A percentile compares a stretch with the other conserved stretches of the same genome.
phyloP scores from a whole-genome alignment of 2,329 filamentous ascomycete species.

The Xylaria digitata region DNA sequence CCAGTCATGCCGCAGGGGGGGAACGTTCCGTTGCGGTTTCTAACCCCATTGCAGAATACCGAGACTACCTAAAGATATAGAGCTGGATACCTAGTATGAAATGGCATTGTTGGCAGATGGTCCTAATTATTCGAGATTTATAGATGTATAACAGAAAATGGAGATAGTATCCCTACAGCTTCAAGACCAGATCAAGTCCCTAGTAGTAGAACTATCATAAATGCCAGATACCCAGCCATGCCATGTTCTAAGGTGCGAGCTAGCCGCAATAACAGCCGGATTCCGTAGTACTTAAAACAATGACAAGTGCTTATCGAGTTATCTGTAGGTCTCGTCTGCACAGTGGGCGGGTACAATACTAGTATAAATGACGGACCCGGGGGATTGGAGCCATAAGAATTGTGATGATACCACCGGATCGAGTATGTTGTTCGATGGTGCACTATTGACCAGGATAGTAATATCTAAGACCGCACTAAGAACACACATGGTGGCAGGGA shows the following conservation, averaged over 20 bases:
- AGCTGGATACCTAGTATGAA: neutral
- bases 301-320: slow-evolving; percentile 30
- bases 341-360: slow-evolving; percentile 22
- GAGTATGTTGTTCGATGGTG: slow-evolving; percentile 28
- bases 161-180: neutral
- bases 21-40: slow-evolving; percentile 38
- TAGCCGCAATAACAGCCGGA: slow-evolving; percentile 17
- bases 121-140: neutral
- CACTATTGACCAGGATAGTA: slow-evolving; percentile 27
- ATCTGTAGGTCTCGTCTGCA: slow-evolving; percentile 34
- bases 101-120: neutral
- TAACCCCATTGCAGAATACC: slow-evolving; percentile 28
- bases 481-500: slow-evolving; percentile 19
- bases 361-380: slow-evolving; percentile 33
- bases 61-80: slow-evolving; percentile 12
- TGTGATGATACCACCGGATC: slow-evolving; percentile 30
- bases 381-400: slow-evolving; percentile 35
- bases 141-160: neutral
- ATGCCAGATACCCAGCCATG: slow-evolving; percentile 1
- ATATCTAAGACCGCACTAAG: slow-evolving; percentile 27
- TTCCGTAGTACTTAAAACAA: slow-evolving; percentile 12
- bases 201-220: neutral
- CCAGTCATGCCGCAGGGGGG: slow-evolving; percentile 40
- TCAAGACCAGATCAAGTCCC: neutral
- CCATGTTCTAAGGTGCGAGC: neutral